Conservation (phyloP, 2,329 filamentous ascomycete genomes). For the Pseudogymnoascus sp. region DNA sequence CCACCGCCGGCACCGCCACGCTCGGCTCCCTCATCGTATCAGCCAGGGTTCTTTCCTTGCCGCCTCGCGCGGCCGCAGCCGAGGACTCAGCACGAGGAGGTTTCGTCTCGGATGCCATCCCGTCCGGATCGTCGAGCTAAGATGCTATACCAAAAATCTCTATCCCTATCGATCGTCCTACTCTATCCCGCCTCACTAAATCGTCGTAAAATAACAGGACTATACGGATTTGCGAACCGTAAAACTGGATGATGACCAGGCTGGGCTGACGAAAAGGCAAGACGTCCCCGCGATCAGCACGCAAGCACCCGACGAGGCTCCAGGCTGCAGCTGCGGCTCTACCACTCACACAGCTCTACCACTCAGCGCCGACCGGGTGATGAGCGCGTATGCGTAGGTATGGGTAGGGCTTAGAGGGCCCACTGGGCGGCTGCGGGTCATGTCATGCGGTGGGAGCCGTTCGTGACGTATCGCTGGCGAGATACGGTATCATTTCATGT, state of each 20-base stretch:
- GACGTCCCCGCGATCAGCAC: not conserved
- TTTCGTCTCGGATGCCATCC: not conserved
- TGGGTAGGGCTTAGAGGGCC: not conserved
- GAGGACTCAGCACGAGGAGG: not conserved
- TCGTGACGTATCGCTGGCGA: not conserved
- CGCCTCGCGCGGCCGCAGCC: not conserved
- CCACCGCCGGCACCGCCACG: conserved; percentile 31
- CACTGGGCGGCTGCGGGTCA: not conserved
- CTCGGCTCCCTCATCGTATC: conserved; percentile 37
- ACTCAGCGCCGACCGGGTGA: not conserved
- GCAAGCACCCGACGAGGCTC: not conserved
- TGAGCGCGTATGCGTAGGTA: not conserved
- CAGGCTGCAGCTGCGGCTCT: conserved; percentile 1
- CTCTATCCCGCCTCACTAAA: not conserved
- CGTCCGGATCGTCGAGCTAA: not conserved
- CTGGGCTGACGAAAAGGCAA: not conserved
- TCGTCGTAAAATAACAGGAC: not conserved
- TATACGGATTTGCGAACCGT: not conserved
- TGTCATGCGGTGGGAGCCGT: not conserved
- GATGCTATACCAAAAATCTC: not conserved
- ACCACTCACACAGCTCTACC: not conserved
- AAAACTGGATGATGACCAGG: not conserved
- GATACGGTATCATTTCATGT: not conserved
- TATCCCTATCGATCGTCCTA: not conserved
- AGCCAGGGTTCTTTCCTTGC: conserved; percentile 24